Base-by-base conservation (phyloP, 2,329 filamentous ascomycete species). In the Chrysosporium keratinophilum region DNA sequence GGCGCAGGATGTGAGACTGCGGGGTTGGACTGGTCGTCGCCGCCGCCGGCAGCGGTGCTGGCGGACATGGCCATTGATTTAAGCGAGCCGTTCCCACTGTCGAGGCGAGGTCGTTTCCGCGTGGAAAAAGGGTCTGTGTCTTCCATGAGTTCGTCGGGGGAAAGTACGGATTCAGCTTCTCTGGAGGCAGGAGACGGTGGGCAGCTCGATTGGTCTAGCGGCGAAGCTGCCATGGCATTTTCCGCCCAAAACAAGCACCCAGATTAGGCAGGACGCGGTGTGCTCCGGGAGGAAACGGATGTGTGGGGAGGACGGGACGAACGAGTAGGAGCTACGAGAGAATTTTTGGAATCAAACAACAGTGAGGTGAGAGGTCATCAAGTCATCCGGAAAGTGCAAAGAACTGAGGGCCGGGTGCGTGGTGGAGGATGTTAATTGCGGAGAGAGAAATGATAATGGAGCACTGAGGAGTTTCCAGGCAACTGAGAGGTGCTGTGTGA, bases 101-200 rank as follows among this genome's bases (percentile, higher is more conserved):
- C 72, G 54, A 74, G 69, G 63, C 72, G 72, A 58, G 72, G 73
- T 56, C 73, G 72, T 67, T 75, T 75, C 58, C 72, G 68, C 50
- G 67, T 71, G 42, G 64, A 63, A 56, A 69, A 65, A 33, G 66
- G 61, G 53, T 67, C 61, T 54, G 58, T 59, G 57, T 71, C 70
- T 66, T 72, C 70, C 70, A 72, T 71, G 59, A 61, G 62, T 61
- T 67, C 65, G 59, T 62, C 59, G 54, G 55, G 50, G 19, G 48
- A 44, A 19, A 45, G 39, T 61, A 58, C 63, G 59, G 60, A 57
- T 61, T 65, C 59, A 63, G 62, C 62, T 64, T 67, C 41, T 45
- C 19, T 31, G 14, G 47, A 28, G 34, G 43, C 28, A 48, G 45
- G 31, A 68, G 67, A 65, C 31, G 43, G 39, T 34, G 49, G 23